Base-by-base conservation (phyloP, 225 moss, liverwort and hornwort species). In the Takakia lepidozioides region DNA sequence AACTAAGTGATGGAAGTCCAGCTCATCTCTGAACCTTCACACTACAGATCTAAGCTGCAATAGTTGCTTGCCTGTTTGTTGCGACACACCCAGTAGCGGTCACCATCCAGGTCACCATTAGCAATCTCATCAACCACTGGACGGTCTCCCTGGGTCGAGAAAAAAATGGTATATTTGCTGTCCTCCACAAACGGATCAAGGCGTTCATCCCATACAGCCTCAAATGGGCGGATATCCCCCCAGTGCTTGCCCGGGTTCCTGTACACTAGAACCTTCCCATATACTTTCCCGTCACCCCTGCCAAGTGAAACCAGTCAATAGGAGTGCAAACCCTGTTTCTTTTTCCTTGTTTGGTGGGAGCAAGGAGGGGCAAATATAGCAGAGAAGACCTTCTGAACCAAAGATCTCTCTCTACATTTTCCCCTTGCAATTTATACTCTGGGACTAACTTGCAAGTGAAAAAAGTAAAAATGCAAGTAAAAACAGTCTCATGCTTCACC, bases 51-150 rank as follows among this genome's bases (percentile, higher is more conserved):
- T n/a, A n/a, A n/a, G n/a, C n/a, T n/a, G n/a, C n/a, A n/a, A n/a
- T n/a, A n/a, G n/a, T n/a, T 1, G 6, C n/a, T 43, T 46, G 63
- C 72, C 66, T 72, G 21, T 9, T 38, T 2, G 38, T 72, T 72
- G 1, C 47, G 25, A 49, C 72, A 72, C 1, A 72, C 51, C 72
- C 72, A 72, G 15, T 61, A 64, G 5, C 7, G n/a, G 38, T 65
- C 70, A 19, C 70, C 70, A 54, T 65, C 70, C 6, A 71, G 49
- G 53, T 71, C 64, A 55, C 70, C 58, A 26, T 54, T 58, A 1
- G 42, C 70, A 56, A 60, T 71, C 39, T 63, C 49, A 15, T 71
- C 53, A 3, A 55, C 11, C 0, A 71, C 29, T 8, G 70, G 59
- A 25, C 59, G 64, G 20, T 27, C 30, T 14, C 65, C 65, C 14